These are phyloP conservation scores for Colletotrichum somersetense DNA, from an alignment of 2,329 filamentous ascomycete species.

Conservation along the genomic window DNA sequence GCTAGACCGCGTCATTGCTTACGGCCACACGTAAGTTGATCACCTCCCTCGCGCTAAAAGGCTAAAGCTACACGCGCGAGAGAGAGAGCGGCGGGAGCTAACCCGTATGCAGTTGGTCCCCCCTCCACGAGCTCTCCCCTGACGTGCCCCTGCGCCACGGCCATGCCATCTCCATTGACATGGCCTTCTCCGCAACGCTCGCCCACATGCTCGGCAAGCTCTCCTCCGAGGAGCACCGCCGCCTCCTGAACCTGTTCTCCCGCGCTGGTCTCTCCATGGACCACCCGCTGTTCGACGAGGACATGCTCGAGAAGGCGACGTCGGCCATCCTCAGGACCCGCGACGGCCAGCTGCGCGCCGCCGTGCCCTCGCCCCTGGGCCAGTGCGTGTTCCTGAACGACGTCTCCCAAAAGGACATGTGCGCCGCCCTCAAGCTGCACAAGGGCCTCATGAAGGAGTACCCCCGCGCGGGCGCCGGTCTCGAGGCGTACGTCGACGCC, in stretches of 20 bases:
- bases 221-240: slow-evolving; percentile 69
- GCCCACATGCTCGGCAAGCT: slow-evolving; percentile 73
- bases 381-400: slow-evolving; percentile 78
- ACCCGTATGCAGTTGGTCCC: slow-evolving; percentile 68
- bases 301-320: slow-evolving; percentile 74
- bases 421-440: slow-evolving; percentile 69
- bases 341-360: slow-evolving; percentile 75
- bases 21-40: slow-evolving; percentile 73
- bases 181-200: slow-evolving; percentile 80
- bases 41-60: neutral
- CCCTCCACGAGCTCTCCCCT: slow-evolving; percentile 77
- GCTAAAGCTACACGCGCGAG: slow-evolving; percentile 25
- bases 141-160: slow-evolving; percentile 78
- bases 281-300: slow-evolving; percentile 75
- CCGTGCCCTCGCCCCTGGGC: slow-evolving; percentile 76
- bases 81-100: neutral
- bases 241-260: slow-evolving; percentile 76
- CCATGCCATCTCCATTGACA: slow-evolving; percentile 81
- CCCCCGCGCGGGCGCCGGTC: slow-evolving; percentile 72
- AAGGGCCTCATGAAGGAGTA: slow-evolving; percentile 74
- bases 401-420: slow-evolving; percentile 72
- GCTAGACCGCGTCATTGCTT: slow-evolving; percentile 79
- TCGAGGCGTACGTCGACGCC: slow-evolving; percentile 78
- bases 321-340: slow-evolving; percentile 78
- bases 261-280: slow-evolving; percentile 79